Base-by-base conservation (phyloP, 495 filamentous ascomycete genomes). In the Talaromyces adpressus region DNA sequence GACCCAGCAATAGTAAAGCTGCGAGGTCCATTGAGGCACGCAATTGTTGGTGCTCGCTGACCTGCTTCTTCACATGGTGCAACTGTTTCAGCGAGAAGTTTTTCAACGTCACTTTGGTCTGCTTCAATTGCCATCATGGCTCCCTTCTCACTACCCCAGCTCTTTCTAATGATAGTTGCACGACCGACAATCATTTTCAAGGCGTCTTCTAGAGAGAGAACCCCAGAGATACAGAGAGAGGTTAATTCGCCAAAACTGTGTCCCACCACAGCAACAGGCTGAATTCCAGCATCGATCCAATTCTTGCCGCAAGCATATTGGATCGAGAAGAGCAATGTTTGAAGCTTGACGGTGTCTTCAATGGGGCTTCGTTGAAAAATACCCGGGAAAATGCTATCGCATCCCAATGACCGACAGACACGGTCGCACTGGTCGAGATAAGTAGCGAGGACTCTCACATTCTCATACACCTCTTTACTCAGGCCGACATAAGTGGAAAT, bases 21-120 rank as follows among this genome's bases (percentile, higher is more conserved):
- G 11, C 67, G 67, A 6, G 78, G 76, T 0, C 77, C 79, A 63
- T 84, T 85, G 64, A 74, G 79, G 63, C 82, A 84, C 0, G 82
- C 81, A 66, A 85, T 79, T 4, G 36, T 67, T 2, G 66, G 69
- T 2, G 58, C 34, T 25, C 18, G 9, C 25, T 61, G 11, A 45
- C 54, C 51, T 29, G 7, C 7, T 57, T 59, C 59, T 0, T 51
- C 9, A 30, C 64, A 65, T 2, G 27, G 23, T 51, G 61, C 58
- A n/a, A 63, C 67, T 2, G 64, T 56, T 52, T 75, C 69, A 3
- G 59, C 59, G 4, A 72, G 25, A 7, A 78, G 23, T 9, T 60
- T 63, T 51, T 65, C 47, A 9, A 65, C 61, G 0, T 63, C 30
- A 9, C n/a, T 30, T 12, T 34, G 54, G 30, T 66, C 62, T 1